These are phyloP conservation scores for Calocybe gangraenosa DNA, from an alignment of 768 basidiomycete genomes.

Conservation along the genomic window DNA sequence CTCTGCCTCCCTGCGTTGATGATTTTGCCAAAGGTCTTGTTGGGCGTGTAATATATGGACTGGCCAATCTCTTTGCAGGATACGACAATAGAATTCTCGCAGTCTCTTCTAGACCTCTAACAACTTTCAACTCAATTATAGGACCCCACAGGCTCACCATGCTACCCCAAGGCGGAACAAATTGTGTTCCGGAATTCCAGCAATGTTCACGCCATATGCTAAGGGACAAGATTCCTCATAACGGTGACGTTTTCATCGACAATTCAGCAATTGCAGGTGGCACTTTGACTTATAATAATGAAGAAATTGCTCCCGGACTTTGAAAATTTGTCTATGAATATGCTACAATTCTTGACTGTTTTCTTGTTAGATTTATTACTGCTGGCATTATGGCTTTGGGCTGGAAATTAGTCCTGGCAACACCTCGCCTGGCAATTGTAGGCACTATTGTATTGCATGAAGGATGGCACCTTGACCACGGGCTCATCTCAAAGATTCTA, in stretches of 20 bases:
- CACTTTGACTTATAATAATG: conserved; percentile 9
- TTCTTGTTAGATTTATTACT: conserved; percentile 17
- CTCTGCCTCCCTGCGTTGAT: no score
- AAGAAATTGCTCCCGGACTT: conserved; percentile 16
- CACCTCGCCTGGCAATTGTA: conserved; percentile 20
- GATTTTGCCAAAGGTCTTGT: no score
- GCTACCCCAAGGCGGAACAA: no score
- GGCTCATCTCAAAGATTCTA: conserved; percentile 19
- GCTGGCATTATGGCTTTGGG: conserved; percentile 29
- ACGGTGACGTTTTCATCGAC: conserved; percentile 16
- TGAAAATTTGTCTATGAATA: conserved; percentile 15
- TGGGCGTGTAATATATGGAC: no score
- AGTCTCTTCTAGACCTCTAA: no score
- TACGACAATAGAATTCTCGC: no score
- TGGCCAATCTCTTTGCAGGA: no score
- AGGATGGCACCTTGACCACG: conserved; percentile 23
- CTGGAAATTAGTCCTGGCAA: conserved; percentile 19
- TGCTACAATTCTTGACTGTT: conserved; percentile 16
- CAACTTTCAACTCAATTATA: no score
- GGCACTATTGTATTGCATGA: conserved; percentile 22
- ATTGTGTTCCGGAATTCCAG: no score
- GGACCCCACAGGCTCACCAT: no score
- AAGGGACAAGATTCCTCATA: conserved; percentile 9
- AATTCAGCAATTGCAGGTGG: conserved; percentile 14
- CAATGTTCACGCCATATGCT: no score